Evolutionary conservation across 345 rosid species (phyloP), one percentile per base, ranked within the genome.

Genomic region (Lepidium africanum): DNA sequence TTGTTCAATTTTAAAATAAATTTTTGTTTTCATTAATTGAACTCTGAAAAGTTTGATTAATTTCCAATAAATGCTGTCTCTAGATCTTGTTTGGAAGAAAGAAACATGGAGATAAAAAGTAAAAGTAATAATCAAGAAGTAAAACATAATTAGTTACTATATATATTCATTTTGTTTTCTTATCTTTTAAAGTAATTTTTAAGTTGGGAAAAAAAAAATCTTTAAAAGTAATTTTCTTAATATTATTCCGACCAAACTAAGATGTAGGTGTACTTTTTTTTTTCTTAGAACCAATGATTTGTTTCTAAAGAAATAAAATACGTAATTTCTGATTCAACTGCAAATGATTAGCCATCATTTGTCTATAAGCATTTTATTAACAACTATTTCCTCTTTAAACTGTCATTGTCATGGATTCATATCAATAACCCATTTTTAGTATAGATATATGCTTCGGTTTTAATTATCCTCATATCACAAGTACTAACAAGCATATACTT

Each of bases 371-470:
- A 39, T 30, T 39, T 57, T 57, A 21, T 5, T 33, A 49, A 43
- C 19, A 49, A 30, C 3, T 39, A 5, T 39, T 49, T 41, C 59
- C 43, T 48, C 10, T 48, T 58, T 32, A 39, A 19, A 21, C 3
- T 49, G 58, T 73, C 72, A 0, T 27, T 65, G 6, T 63, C 76
- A 45, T 15, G 50, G 33, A 39, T 37, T 57, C 46, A 30, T 65
- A 42, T 10, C 9, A 59, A 65, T 65, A 73, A 65, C 60, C 71
- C 47, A 30, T 56, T 56, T 72, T 47, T 72, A 25, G 71, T 73
- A 21, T n/a, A n/a, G n/a, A 73, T 57, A 57, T 50, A 58, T 50
- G 30, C 67, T 21, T 73, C 21, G 55, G 19, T 65, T 65, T 40
- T 30, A 30, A 56, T 55, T 63, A 50, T 36, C 50, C 56, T 54